Evolutionary conservation across 163 green algal genomes (phyloP).

Genomic region (Chlamydomonas reinhardtii): DNA sequence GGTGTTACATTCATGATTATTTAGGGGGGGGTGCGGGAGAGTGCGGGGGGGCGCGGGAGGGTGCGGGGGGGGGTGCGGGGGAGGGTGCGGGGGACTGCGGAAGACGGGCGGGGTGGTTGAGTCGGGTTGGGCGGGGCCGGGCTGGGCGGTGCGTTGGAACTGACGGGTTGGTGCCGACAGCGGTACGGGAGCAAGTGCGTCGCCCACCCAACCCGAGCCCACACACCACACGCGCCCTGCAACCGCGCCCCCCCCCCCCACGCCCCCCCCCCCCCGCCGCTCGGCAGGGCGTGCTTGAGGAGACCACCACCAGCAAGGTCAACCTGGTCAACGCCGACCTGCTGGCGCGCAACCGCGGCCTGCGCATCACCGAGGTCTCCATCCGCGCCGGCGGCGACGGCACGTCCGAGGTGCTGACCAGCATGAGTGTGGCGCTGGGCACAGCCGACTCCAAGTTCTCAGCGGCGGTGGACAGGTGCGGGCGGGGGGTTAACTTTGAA

Average conservation of each 20-base stretch:
- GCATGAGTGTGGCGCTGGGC: constrained; percentile 80
- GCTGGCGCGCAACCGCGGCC: constrained; percentile 89
- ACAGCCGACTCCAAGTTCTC: constrained; percentile 78
- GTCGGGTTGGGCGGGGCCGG: too few relatives aligned
- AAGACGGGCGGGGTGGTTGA: too few relatives aligned
- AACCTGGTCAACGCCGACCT: constrained; percentile 98
- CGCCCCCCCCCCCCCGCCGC: too few relatives aligned
- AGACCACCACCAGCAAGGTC: constrained; percentile 83
- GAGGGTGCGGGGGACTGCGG: too few relatives aligned
- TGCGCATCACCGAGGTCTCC: constrained; percentile 86
- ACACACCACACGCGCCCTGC: too few relatives aligned
- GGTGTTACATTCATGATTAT: too few relatives aligned
- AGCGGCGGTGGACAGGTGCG: constrained; percentile 70
- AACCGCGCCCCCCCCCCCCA: too few relatives aligned
- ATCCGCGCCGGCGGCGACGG: constrained; percentile 49
- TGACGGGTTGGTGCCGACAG: too few relatives aligned
- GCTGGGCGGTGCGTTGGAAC: too few relatives aligned
- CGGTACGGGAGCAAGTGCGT: too few relatives aligned
- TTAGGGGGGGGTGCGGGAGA: constrained; percentile 52
- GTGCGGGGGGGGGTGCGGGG: background rate
- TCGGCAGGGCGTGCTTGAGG: constrained; percentile 73
- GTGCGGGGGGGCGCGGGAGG: background rate
- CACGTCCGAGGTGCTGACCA: constrained; percentile 74
- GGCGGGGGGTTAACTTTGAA: too few relatives aligned
- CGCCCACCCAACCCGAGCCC: too few relatives aligned